A percentile compares a stretch with the other conserved stretches of the same genome.
phyloP scores from a whole-genome alignment of 345 rosid species.

The Hypericum perforatum region DNA sequence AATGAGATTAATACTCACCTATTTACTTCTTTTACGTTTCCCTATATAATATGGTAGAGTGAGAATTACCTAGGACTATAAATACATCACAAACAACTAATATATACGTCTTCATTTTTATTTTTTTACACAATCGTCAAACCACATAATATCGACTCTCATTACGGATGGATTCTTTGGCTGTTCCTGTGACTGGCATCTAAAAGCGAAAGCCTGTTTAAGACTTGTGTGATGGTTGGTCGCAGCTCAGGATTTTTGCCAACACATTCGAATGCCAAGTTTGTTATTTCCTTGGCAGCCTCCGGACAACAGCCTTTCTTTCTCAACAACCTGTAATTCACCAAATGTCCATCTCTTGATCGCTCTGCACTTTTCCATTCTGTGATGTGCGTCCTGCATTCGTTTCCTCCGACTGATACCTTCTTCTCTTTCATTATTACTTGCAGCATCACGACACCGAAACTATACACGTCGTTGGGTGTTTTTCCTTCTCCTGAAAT shows the following conservation, averaged over 20 bases:
- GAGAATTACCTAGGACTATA: too few relatives aligned
- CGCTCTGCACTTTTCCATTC: background rate
- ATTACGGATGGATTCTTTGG: too few relatives aligned
- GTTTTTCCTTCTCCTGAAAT: conserved; percentile 1
- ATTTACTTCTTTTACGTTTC: too few relatives aligned
- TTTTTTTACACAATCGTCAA: too few relatives aligned
- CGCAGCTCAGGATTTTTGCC: background rate
- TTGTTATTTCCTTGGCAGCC: conserved; percentile 2
- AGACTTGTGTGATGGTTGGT: conserved; percentile 6
- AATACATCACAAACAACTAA: too few relatives aligned
- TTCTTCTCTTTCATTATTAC: background rate
- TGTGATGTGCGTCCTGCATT: background rate
- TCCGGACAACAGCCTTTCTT: background rate
- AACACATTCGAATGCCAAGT: conserved; percentile 5
- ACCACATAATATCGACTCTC: too few relatives aligned
- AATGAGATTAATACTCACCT: too few relatives aligned
- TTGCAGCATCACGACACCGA: conserved; percentile 6
- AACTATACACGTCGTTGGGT: conserved; percentile 2
- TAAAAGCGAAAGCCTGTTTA: background rate
- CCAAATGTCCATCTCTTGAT: background rate
- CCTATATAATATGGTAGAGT: too few relatives aligned
- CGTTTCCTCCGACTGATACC: background rate
- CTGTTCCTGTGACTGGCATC: too few relatives aligned
- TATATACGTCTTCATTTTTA: too few relatives aligned
- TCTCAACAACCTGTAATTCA: background rate